These are phyloP conservation scores for Alternaria ethzedia DNA, from an alignment of 2,329 filamentous ascomycete genomes.

Conservation along the genomic window DNA sequence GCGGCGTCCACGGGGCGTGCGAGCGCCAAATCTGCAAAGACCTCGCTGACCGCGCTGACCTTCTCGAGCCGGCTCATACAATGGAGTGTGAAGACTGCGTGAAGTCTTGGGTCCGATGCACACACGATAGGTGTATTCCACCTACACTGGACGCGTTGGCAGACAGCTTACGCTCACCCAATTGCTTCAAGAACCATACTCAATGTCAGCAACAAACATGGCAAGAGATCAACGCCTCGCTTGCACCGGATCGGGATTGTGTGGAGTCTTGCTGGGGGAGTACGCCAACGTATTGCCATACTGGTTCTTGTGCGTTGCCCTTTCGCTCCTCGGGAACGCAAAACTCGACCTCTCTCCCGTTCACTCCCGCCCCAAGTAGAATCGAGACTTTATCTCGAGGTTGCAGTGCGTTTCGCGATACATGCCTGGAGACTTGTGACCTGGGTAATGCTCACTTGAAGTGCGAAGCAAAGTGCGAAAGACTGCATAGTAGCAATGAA, in stretches of 20 bases:
- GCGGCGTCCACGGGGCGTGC: neutral
- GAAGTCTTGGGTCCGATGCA: neutral
- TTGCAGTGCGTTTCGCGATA: neutral
- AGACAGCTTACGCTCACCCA: neutral
- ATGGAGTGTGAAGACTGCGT: neutral
- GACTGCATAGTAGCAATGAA: neutral
- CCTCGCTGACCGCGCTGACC: neutral
- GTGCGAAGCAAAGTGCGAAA: neutral
- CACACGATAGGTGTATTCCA: neutral
- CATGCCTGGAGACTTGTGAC: neutral
- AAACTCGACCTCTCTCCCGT: no score
- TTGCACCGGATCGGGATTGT: neutral
- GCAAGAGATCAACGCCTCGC: neutral
- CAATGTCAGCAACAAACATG: neutral
- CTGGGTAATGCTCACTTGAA: neutral
- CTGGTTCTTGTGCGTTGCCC: neutral
- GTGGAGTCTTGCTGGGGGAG: neutral
- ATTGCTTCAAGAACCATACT: neutral
- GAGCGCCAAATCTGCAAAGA: slow-evolving; percentile 4
- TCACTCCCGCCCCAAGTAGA: no score
- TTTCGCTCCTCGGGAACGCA: neutral
- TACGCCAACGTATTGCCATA: neutral
- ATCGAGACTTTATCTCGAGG: no score
- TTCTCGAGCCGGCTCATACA: neutral
- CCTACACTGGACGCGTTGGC: neutral